A percentile compares a stretch with the other conserved stretches of the same genome.
These are phyloP conservation scores for Ophiostoma tasmaniense DNA, from an alignment of 2,329 filamentous ascomycete species.

Conservation along the genomic window DNA sequence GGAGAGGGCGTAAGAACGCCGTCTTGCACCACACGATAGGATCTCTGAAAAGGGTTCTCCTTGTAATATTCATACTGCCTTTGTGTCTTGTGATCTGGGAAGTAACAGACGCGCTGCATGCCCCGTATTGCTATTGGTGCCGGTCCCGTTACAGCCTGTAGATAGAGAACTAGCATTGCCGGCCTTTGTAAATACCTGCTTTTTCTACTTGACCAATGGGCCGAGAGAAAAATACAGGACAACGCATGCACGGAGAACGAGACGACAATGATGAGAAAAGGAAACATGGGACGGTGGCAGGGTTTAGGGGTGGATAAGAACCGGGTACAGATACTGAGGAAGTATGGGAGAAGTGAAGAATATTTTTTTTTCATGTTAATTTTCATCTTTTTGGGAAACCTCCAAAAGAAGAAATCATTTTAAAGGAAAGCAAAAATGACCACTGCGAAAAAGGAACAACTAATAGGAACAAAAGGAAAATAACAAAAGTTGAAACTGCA, in stretches of 20 bases:
- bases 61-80: neutral
- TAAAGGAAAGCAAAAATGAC: neutral
- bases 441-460: neutral
- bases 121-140: neutral
- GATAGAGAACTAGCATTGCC: neutral
- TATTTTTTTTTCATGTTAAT: neutral
- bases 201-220: neutral
- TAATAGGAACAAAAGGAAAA: neutral
- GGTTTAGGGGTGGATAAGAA: conserved; percentile 15
- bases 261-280: conserved; percentile 5
- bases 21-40: neutral
- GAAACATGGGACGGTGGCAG: conserved; percentile 13
- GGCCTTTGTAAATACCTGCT: neutral
- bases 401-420: neutral
- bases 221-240: neutral
- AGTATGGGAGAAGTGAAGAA: neutral
- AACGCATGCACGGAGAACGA: neutral
- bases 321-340: neutral
- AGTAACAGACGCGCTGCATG: neutral
- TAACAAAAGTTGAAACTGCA: neutral
- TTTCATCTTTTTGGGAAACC: neutral
- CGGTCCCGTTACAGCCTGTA: neutral
- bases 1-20: neutral
- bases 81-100: neutral
- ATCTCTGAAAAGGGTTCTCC: neutral